phyloP scores from a whole-genome alignment of 495 filamentous ascomycete species.

The Niebla homalea region DNA sequence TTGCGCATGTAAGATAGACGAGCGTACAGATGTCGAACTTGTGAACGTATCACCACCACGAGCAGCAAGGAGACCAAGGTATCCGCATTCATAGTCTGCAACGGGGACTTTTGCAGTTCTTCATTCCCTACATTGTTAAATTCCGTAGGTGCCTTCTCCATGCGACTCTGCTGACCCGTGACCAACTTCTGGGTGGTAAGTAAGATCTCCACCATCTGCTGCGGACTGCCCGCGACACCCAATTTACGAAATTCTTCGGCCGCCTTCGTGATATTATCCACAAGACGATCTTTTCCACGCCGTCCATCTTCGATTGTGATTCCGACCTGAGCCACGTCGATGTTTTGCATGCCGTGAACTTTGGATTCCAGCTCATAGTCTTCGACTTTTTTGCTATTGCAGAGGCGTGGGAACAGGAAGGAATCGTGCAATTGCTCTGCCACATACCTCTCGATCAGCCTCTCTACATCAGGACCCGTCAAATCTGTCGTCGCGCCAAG shows the following conservation, averaged over 20 bases:
- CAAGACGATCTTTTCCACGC: slow-evolving; percentile 57
- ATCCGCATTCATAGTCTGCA: slow-evolving; percentile 87
- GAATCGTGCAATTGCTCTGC: slow-evolving; percentile 85
- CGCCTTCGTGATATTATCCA: slow-evolving; percentile 55
- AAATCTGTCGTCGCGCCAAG: slow-evolving; percentile 88
- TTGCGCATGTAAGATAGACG: slow-evolving; percentile 84
- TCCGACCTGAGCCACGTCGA: slow-evolving; percentile 90
- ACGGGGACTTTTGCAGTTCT: slow-evolving; percentile 44
- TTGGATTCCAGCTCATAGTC: slow-evolving; percentile 86
- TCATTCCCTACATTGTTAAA: slow-evolving; percentile 23
- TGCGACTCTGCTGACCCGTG: slow-evolving; percentile 32
- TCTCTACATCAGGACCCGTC: slow-evolving; percentile 82
- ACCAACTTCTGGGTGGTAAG: slow-evolving; percentile 77
- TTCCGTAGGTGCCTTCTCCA: neutral
- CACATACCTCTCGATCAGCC: slow-evolving; percentile 88
- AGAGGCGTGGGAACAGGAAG: slow-evolving; percentile 70
- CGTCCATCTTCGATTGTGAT: slow-evolving; percentile 64
- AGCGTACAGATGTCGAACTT: slow-evolving; percentile 78
- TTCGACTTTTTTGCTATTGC: slow-evolving; percentile 60
- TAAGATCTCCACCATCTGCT: slow-evolving; percentile 87
- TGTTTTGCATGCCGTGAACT: slow-evolving; percentile 80
- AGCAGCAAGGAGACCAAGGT: slow-evolving; percentile 85
- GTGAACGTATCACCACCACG: slow-evolving; percentile 83
- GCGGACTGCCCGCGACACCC: slow-evolving; percentile 68
- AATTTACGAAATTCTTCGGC: slow-evolving; percentile 87